Conservation (phyloP, 192 early-diverging fungal species). For the Coemansia guatemalensis region DNA sequence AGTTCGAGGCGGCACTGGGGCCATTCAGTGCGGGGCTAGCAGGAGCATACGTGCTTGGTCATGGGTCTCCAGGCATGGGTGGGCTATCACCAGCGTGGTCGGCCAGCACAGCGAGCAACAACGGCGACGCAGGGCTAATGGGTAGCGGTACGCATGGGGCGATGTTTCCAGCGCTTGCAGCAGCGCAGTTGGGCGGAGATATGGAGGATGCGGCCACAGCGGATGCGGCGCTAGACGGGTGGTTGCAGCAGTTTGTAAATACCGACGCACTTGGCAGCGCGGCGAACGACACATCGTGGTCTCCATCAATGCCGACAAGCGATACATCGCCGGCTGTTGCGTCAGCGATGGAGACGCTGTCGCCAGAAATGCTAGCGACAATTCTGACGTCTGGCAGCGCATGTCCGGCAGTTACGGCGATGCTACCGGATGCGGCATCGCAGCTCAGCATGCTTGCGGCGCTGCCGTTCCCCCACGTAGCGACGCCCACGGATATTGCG, state of each 20-base stretch:
- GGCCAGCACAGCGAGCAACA: constrained; percentile 29
- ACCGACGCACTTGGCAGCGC: constrained; percentile 25
- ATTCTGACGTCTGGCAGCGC: constrained; percentile 15
- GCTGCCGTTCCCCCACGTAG: constrained; percentile 20
- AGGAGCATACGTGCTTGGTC: constrained; percentile 12
- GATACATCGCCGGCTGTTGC: constrained; percentile 17
- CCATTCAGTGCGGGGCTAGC: background rate
- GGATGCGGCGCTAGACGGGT: constrained; percentile 37
- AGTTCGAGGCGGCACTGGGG: background rate
- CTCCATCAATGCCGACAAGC: background rate
- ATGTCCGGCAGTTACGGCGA: background rate
- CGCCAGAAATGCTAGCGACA: constrained; percentile 25
- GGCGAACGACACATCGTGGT: background rate
- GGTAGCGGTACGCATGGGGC: background rate
- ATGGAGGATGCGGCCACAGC: constrained; percentile 1
- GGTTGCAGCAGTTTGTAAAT: constrained; percentile 53
- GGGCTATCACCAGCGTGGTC: constrained; percentile 40
- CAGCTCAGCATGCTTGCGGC: constrained; percentile 31
- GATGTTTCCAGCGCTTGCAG: constrained; percentile 24
- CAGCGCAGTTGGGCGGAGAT: background rate
- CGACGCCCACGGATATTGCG: constrained; percentile 27
- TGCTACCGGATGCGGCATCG: constrained; percentile 10
- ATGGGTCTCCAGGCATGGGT: constrained; percentile 5
- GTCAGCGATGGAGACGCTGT: constrained; percentile 10
- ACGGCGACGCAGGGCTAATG: constrained; percentile 16